Conservation (phyloP, 495 filamentous ascomycete genomes). For the Hypoxylon lienhwacheense region DNA sequence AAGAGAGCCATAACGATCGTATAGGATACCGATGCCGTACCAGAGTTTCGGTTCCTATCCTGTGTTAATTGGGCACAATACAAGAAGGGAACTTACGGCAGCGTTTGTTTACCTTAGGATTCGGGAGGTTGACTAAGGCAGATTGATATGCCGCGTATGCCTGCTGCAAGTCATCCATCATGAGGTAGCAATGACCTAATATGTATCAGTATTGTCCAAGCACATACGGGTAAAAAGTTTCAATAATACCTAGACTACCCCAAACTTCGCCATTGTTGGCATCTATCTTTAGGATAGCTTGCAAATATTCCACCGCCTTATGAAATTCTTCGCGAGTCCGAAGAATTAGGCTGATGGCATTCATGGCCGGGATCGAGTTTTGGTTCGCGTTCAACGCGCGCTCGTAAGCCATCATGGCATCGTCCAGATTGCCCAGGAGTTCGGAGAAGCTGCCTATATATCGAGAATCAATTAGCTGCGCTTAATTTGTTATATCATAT, state of each 20-base stretch:
- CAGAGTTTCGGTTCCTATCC: slow-evolving; percentile 91
- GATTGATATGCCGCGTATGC: slow-evolving; percentile 98
- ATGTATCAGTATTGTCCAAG: slow-evolving; percentile 20
- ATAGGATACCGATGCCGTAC: slow-evolving; percentile 98
- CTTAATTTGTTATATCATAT: background rate
- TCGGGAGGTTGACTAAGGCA: slow-evolving; percentile 87
- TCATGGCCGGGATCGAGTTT: slow-evolving; percentile 91
- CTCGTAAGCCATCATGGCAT: slow-evolving; percentile 86
- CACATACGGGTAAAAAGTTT: background rate
- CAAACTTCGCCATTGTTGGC: slow-evolving; percentile 89
- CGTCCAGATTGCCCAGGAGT: slow-evolving; percentile 82
- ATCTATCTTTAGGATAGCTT: slow-evolving; percentile 89
- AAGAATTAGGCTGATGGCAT: slow-evolving; percentile 86
- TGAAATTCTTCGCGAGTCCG: slow-evolving; percentile 90
- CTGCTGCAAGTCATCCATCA: slow-evolving; percentile 99
- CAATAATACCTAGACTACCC: slow-evolving; percentile 79
- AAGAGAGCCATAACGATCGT: slow-evolving; percentile 94
- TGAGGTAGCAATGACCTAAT: slow-evolving; percentile 89
- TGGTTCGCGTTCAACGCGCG: slow-evolving; percentile 83
- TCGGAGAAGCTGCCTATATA: slow-evolving; percentile 80
- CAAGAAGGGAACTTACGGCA: background rate
- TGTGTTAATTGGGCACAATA: slow-evolving; percentile 16
- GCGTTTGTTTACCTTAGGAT: slow-evolving; percentile 82
- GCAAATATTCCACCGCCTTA: slow-evolving; percentile 90
- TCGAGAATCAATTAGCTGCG: slow-evolving; percentile 24